A percentile compares a stretch with the other conserved stretches of the same genome.
These are phyloP conservation scores for Debaryomyces subglobosus DNA, from an alignment of 1,139 yeast genomes.

Conservation along the genomic window DNA sequence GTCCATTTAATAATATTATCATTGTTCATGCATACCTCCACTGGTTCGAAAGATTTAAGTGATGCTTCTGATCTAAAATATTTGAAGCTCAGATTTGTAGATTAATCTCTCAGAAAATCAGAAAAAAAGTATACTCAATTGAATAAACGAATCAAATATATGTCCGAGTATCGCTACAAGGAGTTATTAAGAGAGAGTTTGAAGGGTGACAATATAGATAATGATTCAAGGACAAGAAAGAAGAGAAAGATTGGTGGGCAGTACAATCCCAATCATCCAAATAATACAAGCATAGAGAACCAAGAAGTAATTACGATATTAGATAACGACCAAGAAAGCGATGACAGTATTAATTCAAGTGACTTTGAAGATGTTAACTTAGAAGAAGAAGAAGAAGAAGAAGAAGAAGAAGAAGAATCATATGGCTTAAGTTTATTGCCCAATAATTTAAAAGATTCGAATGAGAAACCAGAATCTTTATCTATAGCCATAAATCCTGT, in stretches of 20 bases:
- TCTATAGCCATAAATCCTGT: slow-evolving; percentile 19
- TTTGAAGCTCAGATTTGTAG: background rate
- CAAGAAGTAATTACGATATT: slow-evolving; percentile 10
- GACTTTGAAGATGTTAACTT: slow-evolving; percentile 37
- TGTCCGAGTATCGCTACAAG: slow-evolving; percentile 14
- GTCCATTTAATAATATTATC: slow-evolving; percentile 3
- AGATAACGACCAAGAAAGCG: slow-evolving; percentile 18
- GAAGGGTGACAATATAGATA: background rate
- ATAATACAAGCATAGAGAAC: background rate
- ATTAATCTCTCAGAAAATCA: background rate
- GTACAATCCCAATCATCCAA: background rate
- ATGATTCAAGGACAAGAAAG: slow-evolving; percentile 7
- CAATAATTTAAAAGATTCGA: slow-evolving; percentile 27
- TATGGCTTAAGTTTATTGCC: slow-evolving; percentile 22
- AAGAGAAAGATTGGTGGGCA: slow-evolving; percentile 7
- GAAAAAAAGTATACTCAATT: background rate
- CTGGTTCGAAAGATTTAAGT: background rate
- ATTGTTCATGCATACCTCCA: slow-evolving; percentile 4
- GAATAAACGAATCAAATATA: background rate
- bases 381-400: slow-evolving; percentile 11
- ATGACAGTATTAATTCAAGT: slow-evolving; percentile 27
- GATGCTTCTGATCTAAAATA: background rate
- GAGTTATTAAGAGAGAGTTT: slow-evolving; percentile 7
- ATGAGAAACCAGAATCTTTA: slow-evolving; percentile 16
- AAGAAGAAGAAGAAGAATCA: slow-evolving; percentile 10